These are phyloP conservation scores for Tetrapisispora iriomotensis DNA, from an alignment of 805 yeast species.

Conservation along the genomic window DNA sequence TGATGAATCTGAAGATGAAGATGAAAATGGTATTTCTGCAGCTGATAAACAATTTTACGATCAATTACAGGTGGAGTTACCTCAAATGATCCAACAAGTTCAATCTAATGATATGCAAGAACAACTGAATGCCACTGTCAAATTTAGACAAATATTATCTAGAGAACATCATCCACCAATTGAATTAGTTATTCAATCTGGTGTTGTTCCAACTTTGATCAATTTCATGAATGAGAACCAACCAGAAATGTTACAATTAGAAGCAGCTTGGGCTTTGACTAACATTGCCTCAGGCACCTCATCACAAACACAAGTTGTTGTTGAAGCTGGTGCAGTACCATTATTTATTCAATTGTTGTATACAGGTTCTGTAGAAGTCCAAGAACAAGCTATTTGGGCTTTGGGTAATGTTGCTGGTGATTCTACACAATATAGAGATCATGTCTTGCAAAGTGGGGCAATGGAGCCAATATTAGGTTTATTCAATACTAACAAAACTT, in stretches of 20 bases:
- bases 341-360: conserved; percentile 71
- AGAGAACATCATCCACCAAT: conserved; percentile 96
- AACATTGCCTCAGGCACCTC: conserved; percentile 93
- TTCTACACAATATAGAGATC: conserved; percentile 81
- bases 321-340: conserved; percentile 91
- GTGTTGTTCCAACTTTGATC: conserved; percentile 88
- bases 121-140: conserved; percentile 82
- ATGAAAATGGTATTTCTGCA: conserved; percentile 31
- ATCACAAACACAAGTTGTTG: conserved; percentile 81
- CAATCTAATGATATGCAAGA: conserved; percentile 64
- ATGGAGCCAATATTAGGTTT: conserved; percentile 78
- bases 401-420: conserved; percentile 98
- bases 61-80: conserved; percentile 58
- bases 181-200: conserved; percentile 82
- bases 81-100: conserved; percentile 75
- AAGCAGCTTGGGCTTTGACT: conserved; percentile 99
- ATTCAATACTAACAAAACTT: conserved; percentile 71
- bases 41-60: conserved; percentile 36
- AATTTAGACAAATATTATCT: conserved; percentile 86
- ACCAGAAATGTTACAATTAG: conserved; percentile 83
- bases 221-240: conserved; percentile 68
- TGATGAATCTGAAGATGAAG: conserved; percentile 44
- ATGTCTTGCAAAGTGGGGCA: conserved; percentile 74
- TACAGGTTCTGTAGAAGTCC: conserved; percentile 79
- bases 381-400: conserved; percentile 99